Conservation (phyloP, 305 asterid genomes). For the Salvia sclarea region DNA sequence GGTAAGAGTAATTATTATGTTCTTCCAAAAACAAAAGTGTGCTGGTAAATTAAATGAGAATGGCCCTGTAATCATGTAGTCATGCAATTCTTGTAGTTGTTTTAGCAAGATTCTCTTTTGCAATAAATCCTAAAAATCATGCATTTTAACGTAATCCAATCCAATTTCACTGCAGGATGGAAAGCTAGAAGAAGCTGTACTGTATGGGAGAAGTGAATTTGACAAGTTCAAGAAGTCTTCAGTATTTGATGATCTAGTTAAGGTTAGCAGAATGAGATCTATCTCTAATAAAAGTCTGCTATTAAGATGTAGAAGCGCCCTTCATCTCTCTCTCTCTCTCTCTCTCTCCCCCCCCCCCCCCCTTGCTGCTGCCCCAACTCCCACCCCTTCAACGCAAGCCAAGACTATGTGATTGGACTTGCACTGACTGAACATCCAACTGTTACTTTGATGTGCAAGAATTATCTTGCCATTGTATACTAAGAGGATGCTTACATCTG, state of each 20-base stretch:
- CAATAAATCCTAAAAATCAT: background rate
- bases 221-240: constrained; percentile 58
- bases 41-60: background rate
- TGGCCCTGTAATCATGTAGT: background rate
- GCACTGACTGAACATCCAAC: background rate
- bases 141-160: constrained; percentile 17
- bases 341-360: background rate
- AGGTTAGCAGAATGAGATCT: constrained; percentile 45
- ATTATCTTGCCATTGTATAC: background rate
- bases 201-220: constrained; percentile 67
- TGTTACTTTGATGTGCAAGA: background rate
- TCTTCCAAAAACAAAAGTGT: background rate
- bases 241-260: constrained; percentile 61
- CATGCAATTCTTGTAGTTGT: background rate
- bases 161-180: constrained; percentile 50
- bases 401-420: background rate
- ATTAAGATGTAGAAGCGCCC: background rate
- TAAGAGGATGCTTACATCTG: background rate
- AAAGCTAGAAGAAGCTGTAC: constrained; percentile 69
- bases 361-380: background rate
- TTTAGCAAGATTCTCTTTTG: background rate
- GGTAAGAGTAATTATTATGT: background rate
- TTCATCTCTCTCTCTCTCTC: background rate
- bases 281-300: background rate
- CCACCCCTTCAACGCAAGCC: background rate